Percentiles rank a stretch among this genome's conserved stretches.
phyloP scores from a whole-genome alignment of 177 flowering plant genomes.

The Tripterygium wilfordii region DNA sequence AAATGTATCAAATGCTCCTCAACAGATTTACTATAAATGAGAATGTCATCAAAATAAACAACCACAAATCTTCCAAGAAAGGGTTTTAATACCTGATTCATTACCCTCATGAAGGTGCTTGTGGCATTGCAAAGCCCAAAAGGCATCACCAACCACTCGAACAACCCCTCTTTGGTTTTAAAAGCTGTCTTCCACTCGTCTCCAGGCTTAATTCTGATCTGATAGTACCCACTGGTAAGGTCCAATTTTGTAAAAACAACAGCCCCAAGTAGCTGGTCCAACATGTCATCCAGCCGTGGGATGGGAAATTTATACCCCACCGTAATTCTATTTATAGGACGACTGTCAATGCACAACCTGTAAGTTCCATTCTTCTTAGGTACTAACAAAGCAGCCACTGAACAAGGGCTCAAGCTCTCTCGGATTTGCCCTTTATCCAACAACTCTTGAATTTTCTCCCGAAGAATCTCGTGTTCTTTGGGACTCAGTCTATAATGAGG shows the following conservation, averaged over 20 bases:
- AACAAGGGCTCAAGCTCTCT: constrained; percentile 1
- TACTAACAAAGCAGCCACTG: not conserved
- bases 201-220: not conserved
- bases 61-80: not conserved
- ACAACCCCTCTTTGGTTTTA: not conserved
- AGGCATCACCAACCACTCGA: constrained; percentile 4
- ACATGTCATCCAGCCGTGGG: constrained; percentile 1
- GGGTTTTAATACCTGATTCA: not conserved
- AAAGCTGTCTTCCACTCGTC: constrained; percentile 2
- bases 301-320: constrained; percentile 1
- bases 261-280: not conserved
- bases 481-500: constrained; percentile 2
- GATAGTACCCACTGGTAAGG: not conserved
- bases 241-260: not conserved
- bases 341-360: constrained; percentile 2
- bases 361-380: constrained; percentile 4
- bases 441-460: not conserved
- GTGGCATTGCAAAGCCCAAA: not conserved
- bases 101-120: not conserved
- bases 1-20: not conserved
- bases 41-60: not conserved
- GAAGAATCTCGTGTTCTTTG: not conserved
- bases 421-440: not conserved
- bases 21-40: too few relatives aligned
- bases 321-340: constrained; percentile 1